These are phyloP conservation scores for Aspergillus ibericus DNA, from an alignment of 2,329 filamentous ascomycete species.

Conservation along the genomic window DNA sequence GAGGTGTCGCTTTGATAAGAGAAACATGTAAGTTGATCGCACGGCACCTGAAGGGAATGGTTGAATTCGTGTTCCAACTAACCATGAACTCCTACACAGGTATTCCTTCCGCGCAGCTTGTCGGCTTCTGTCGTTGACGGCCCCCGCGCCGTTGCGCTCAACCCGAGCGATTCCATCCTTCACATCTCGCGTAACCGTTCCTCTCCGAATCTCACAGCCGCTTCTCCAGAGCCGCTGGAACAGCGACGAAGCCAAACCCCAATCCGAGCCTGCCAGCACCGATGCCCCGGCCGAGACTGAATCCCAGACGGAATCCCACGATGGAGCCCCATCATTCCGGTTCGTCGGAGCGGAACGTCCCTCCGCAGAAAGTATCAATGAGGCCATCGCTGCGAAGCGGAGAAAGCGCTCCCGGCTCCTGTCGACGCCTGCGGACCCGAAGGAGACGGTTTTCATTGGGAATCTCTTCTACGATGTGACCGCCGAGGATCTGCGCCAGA, in stretches of 20 bases:
- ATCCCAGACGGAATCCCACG: background rate
- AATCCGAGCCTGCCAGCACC: background rate
- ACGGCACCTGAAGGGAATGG: background rate
- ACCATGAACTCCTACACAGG: constrained; percentile 39
- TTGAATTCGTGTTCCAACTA: background rate
- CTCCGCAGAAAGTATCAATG: no score
- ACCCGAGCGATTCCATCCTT: constrained; percentile 42
- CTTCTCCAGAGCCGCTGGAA: constrained; percentile 43
- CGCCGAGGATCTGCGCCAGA: constrained; percentile 58
- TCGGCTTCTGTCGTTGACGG: constrained; percentile 53
- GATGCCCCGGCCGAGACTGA: background rate
- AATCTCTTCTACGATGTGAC: constrained; percentile 71
- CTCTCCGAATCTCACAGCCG: constrained; percentile 40
- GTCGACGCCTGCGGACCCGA: constrained; percentile 27
- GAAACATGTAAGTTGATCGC: constrained; percentile 1
- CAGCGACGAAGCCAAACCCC: constrained; percentile 6
- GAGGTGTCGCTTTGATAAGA: background rate
- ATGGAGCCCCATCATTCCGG: background rate
- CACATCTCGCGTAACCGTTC: constrained; percentile 30
- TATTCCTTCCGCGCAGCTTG: constrained; percentile 58
- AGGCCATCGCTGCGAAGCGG: no score
- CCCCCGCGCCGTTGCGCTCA: constrained; percentile 45
- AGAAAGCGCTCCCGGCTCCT: background rate
- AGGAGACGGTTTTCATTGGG: constrained; percentile 61
- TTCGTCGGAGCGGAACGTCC: background rate